Evolutionary conservation across 306 rosid genomes (phyloP).

Genomic region (Abrus pulchellus): DNA sequence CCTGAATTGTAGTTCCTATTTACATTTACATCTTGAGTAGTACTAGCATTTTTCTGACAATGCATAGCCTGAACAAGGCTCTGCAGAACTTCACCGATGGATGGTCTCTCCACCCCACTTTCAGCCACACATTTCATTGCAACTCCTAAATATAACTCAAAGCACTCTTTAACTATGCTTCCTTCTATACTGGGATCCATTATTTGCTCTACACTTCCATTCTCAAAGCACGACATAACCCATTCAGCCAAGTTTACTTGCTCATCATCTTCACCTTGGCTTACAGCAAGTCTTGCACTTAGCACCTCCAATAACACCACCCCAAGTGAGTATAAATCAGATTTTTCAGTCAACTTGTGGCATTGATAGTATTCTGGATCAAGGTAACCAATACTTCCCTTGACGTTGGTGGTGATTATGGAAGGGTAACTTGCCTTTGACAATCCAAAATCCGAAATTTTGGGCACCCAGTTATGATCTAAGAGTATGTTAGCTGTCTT

Average conservation of each 20-base stretch:
- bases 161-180: conserved; percentile 45
- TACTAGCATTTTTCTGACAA: conserved; percentile 53
- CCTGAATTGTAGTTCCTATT: not conserved
- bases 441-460: conserved; percentile 60
- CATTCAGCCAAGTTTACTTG: conserved; percentile 53
- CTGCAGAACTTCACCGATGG: conserved; percentile 62
- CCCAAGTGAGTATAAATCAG: conserved; percentile 62
- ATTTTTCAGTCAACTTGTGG: conserved; percentile 49
- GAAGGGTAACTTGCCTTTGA: conserved; percentile 48
- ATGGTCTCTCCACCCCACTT: conserved; percentile 55
- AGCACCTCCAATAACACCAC: conserved; percentile 55
- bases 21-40: not conserved
- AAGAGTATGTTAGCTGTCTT: conserved; percentile 59
- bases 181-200: conserved; percentile 54
- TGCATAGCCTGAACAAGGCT: conserved; percentile 54
- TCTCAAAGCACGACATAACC: conserved; percentile 46
- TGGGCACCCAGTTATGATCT: conserved; percentile 52
- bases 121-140: conserved; percentile 62
- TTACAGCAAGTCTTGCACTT: conserved; percentile 49
- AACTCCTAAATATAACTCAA: conserved; percentile 52
- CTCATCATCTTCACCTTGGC: conserved; percentile 41
- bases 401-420: conserved; percentile 42
- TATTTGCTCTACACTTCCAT: conserved; percentile 43
- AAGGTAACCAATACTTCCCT: conserved; percentile 56
- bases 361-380: conserved; percentile 54